Evolutionary conservation across 116 monocot species (phyloP), one percentile per base, ranked within the genome.

Genomic region (Posidonia oceanica): DNA sequence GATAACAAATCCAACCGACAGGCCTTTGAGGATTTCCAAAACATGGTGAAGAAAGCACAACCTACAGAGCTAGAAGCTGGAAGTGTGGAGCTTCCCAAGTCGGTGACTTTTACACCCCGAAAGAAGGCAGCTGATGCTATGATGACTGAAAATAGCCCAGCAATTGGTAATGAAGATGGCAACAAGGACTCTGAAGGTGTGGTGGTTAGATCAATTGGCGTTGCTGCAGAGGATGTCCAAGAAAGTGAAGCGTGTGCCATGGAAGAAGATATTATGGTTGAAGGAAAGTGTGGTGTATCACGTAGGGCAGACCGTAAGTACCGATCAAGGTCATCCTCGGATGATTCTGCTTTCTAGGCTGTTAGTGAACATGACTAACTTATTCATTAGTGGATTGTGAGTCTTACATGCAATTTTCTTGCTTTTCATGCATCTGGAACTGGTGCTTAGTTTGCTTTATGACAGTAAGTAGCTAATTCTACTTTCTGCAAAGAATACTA

Each of bases 21-120:
- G 39, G 99, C 93, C 56, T 90, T 90, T 75, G 81, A 76, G 29
- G 90, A 90, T 59, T 88, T 98, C 36, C 71, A 71, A 21, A 82
- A 80, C 22, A 61, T 85, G 65, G 14, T 90, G 70, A 77, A 67
- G 57, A 67, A 63, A 74, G 66, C 79, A 44, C 69, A 81, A 7
- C 48, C 83, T 15, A 74, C 75, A 23, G 51, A 79, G 17, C 40
- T 64, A 44, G 73, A 82, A 39, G 65, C 63, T 21, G 90, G 64
- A 17, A 63, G 69, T 16, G 58, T 68, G 23, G 93, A 87, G 13
- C 81, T 81, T 52, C 93, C 99, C 15, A 83, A 73, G 36, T 81
- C 86, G 6, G 65, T 99, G 10, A 60, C 75, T 5, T 99, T 99
- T 70, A 93, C 75, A 13, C 90, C 90, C 52, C 63, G 84, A 10